Evolutionary conservation across 495 filamentous ascomycete genomes (phyloP), one percentile per base, ranked within the genome.

Genomic region (Usnea hakonensis): DNA sequence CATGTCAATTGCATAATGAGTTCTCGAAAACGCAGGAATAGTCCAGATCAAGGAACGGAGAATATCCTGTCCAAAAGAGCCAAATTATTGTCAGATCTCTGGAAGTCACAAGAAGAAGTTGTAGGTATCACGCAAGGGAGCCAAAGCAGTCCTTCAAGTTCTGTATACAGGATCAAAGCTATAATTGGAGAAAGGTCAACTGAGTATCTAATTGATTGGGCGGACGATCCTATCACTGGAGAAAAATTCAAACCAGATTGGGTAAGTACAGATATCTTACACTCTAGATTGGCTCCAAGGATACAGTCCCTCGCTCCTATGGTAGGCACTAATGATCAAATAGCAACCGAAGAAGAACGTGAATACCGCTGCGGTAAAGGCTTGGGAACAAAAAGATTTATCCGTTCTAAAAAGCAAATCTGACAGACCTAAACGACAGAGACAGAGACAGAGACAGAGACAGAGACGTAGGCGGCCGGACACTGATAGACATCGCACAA

Each of bases 171-270:
- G 35, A 75, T 77, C 43, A 75, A 76, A 48, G 68, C 68, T 55
- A 77, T 79, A 33, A 67, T 77, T 43, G 71, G 70, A 61, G 75
- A 79, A 67, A 71, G 68, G 37, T 65, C 71, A 30, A 68, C 66
- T 28, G 68, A 76, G 44, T 79, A 77, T 64, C 64, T 76, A 23
- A 74, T 79, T 54, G 75, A 78, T 36, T 79, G 77, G 77, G 65
- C 55, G 28, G 73, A 74, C 58, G 63, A 71, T 41, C 57, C 57
- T n/a, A 33, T 58, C 16, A 71, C 67, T 19, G 69, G 69, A 37
- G 53, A 67, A 56, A 58, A 60, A 14, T 79, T 70, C 61, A 65
- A 68, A 33, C 75, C 77, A 37, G 72, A 67, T 65, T 79, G 76
- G 76, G 77, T 77, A 65, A 68, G 75, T 73, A 36, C 9, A 32